Percentiles rank a stretch among this genome's conserved stretches.
Conservation (phyloP, 2,329 filamentous ascomycete genomes). For the Fusarium sp. region DNA sequence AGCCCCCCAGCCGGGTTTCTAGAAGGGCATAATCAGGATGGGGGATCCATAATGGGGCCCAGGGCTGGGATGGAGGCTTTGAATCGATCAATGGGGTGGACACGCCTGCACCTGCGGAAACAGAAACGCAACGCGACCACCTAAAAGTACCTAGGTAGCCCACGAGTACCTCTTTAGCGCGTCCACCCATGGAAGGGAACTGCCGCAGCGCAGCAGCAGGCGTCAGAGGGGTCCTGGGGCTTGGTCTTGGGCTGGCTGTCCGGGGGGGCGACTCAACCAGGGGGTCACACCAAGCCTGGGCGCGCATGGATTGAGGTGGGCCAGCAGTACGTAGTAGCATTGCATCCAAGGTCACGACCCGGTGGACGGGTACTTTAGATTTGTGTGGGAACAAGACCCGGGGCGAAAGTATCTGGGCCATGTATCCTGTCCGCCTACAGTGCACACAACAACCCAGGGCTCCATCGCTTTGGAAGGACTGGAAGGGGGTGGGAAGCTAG, state of each 20-base stretch:
- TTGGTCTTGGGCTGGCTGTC: background rate
- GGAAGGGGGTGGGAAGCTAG: slow-evolving; percentile 25
- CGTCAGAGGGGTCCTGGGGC: slow-evolving; percentile 31
- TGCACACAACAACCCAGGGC: slow-evolving; percentile 15
- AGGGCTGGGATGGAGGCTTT: slow-evolving; percentile 13
- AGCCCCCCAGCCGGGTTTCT: slow-evolving; percentile 23
- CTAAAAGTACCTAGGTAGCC: background rate
- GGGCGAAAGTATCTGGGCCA: slow-evolving; percentile 1
- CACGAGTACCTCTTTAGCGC: slow-evolving; percentile 31
- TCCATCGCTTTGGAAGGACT: background rate
- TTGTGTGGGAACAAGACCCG: slow-evolving; percentile 26
- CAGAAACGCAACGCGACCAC: slow-evolving; percentile 1
- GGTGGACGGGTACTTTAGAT: slow-evolving; percentile 18
- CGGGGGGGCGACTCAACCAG: background rate
- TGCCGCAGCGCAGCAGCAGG: slow-evolving; percentile 27
- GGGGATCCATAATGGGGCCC: slow-evolving; percentile 2
- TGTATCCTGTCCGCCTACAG: slow-evolving; percentile 17
- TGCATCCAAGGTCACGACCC: slow-evolving; percentile 6
- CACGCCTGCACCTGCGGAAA: slow-evolving; percentile 10
- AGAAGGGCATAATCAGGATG: slow-evolving; percentile 26
- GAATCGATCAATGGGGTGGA: slow-evolving; percentile 8
- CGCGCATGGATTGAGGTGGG: background rate
- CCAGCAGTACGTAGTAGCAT: background rate
- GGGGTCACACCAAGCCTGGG: background rate
- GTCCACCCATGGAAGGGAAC: slow-evolving; percentile 11